Percentiles rank a stretch among this genome's conserved stretches.
Evolutionary conservation across 1,284 basidiomycete species (phyloP).

Genomic region (Gomphus bonarii): DNA sequence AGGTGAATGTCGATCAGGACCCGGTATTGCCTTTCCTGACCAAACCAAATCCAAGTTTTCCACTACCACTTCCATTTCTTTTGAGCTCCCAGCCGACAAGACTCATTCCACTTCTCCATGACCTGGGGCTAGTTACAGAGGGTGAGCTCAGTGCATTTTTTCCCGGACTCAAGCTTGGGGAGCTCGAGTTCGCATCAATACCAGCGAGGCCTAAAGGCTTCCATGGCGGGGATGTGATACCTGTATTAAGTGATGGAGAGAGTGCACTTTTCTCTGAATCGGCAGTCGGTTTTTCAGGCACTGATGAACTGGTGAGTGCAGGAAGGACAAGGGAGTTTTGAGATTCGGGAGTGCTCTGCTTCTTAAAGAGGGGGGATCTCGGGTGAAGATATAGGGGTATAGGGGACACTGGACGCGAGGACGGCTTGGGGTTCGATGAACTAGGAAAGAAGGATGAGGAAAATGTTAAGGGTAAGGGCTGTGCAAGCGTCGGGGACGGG

Average conservation of each 20-base stretch:
- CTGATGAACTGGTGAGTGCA: background rate
- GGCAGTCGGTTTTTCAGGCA: background rate
- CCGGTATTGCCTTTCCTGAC: conserved; percentile 1
- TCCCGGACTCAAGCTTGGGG: background rate
- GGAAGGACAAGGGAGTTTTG: conserved; percentile 1
- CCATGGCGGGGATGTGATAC: background rate
- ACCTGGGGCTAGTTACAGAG: background rate
- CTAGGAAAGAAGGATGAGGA: background rate
- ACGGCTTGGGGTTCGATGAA: background rate
- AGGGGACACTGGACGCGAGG: background rate
- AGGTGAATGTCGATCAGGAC: background rate
- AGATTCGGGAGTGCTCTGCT: background rate
- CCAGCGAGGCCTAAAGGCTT: conserved; percentile 1
- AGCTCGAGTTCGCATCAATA: conserved; percentile 2
- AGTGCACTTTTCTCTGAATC: background rate
- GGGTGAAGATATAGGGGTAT: background rate
- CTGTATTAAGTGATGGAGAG: background rate
- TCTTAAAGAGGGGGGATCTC: background rate
- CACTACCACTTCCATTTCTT: background rate
- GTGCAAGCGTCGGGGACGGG: conserved; percentile 1
- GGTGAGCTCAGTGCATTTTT: background rate
- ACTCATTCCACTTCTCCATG: conserved; percentile 1
- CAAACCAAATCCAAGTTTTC: conserved; percentile 8
- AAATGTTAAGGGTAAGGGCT: background rate
- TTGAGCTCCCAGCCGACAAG: conserved; percentile 10